These are phyloP conservation scores for Pseudogymnoascus sp. DNA, from an alignment of 2,329 filamentous ascomycete genomes.

Conservation along the genomic window DNA sequence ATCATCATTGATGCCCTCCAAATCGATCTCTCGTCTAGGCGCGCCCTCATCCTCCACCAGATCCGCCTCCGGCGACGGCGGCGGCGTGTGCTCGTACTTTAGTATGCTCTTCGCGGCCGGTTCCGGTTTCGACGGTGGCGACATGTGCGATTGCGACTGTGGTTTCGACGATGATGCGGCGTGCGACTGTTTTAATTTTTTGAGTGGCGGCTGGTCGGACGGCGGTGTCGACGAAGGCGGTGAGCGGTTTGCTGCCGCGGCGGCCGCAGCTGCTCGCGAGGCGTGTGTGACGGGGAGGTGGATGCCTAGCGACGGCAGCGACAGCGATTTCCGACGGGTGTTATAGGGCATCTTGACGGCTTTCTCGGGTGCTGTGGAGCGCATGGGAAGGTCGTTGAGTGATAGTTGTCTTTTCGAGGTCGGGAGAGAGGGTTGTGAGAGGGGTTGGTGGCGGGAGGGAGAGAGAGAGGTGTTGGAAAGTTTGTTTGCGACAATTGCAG, in stretches of 20 bases:
- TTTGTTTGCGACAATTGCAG: slow-evolving; percentile 1
- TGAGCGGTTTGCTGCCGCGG: slow-evolving; percentile 20
- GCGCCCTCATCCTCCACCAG: slow-evolving; percentile 31
- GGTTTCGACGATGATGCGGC: slow-evolving; percentile 35
- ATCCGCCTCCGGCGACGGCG: slow-evolving; percentile 59
- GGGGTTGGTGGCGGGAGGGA: not conserved
- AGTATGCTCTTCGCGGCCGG: slow-evolving; percentile 30
- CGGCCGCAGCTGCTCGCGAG: slow-evolving; percentile 42
- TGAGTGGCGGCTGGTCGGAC: slow-evolving; percentile 40
- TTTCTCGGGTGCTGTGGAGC: slow-evolving; percentile 7
- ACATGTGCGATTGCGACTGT: slow-evolving; percentile 38
- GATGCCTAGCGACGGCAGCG: slow-evolving; percentile 85
- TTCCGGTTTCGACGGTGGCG: slow-evolving; percentile 29
- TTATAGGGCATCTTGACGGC: slow-evolving; percentile 75
- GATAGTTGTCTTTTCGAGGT: not conserved
- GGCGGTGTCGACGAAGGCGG: slow-evolving; percentile 27
- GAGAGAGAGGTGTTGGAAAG: not conserved
- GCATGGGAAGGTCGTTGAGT: slow-evolving; percentile 1
- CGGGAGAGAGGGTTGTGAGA: not conserved
- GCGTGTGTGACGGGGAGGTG: slow-evolving; percentile 66
- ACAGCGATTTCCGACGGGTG: slow-evolving; percentile 91
- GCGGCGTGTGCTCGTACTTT: slow-evolving; percentile 67
- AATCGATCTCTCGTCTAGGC: slow-evolving; percentile 55
- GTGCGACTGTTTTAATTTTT: slow-evolving; percentile 76
- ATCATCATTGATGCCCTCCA: slow-evolving; percentile 83